Evolutionary conservation across 257 asterid genomes (phyloP).

Genomic region (Solanum chiquidenum): DNA sequence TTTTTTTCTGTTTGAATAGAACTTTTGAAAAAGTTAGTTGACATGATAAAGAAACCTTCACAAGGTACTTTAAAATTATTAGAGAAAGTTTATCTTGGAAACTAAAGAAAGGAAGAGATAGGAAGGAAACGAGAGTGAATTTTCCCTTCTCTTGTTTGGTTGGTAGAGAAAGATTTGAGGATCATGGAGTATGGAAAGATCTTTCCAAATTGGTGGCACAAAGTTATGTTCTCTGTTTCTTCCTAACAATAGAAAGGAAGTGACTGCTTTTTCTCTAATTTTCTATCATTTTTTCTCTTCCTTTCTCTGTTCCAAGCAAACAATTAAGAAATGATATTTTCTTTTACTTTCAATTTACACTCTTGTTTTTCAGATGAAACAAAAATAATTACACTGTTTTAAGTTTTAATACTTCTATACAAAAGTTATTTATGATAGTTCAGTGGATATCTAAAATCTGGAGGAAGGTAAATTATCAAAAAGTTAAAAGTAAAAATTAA

Average conservation of each 20-base stretch:
- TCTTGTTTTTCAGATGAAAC: neutral
- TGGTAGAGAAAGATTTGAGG: neutral
- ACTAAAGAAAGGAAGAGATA: neutral
- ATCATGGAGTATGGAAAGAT: neutral
- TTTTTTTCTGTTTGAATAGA: too few species aligned
- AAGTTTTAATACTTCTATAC: too few species aligned
- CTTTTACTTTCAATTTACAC: neutral
- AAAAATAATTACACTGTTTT: neutral
- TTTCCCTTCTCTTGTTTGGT: neutral
- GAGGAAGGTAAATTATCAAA: neutral
- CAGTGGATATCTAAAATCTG: neutral
- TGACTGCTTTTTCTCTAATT: neutral
- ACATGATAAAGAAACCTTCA: neutral
- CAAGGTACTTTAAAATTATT: neutral
- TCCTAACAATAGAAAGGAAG: neutral
- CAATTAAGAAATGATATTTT: neutral
- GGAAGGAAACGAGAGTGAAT: neutral
- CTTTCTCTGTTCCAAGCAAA: neutral
- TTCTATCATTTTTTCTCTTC: neutral
- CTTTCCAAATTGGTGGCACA: neutral
- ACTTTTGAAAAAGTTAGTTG: neutral
- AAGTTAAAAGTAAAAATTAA: neutral
- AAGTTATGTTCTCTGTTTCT: neutral
- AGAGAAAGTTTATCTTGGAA: neutral
- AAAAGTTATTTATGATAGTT: neutral